Conservation (phyloP, 176 grass and related monocot genomes). For the Musa beccarii region DNA sequence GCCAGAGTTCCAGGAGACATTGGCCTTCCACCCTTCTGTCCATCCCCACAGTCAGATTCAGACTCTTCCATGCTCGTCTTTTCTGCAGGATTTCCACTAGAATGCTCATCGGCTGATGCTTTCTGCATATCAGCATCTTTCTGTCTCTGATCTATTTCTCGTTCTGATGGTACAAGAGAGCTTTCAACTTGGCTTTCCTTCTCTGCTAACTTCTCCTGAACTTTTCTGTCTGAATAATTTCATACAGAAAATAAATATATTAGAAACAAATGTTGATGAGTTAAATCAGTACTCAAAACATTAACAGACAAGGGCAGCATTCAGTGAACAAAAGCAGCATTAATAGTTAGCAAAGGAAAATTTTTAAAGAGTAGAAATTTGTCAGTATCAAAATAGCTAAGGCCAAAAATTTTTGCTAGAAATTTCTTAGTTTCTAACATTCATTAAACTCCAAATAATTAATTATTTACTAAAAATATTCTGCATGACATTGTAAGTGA, state of each 20-base stretch:
- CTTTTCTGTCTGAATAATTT: conserved; percentile 39
- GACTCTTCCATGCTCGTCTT: conserved; percentile 41
- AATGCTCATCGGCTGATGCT: conserved; percentile 30
- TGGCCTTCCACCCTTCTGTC: conserved; percentile 51
- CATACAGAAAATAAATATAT: neutral
- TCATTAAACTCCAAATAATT: too few species aligned
- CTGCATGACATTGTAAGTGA: too few species aligned
- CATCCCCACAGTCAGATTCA: conserved; percentile 35
- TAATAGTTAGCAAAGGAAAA: too few species aligned
- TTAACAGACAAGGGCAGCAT: neutral
- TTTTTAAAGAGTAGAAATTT: too few species aligned
- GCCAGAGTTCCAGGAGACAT: conserved; percentile 89
- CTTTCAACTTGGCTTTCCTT: conserved; percentile 31
- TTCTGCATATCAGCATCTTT: conserved; percentile 28
- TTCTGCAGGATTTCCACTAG: conserved; percentile 31
- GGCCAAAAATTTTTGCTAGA: too few species aligned
- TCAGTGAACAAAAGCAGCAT: too few species aligned
- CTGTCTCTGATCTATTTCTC: conserved; percentile 40
- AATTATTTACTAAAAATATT: too few species aligned
- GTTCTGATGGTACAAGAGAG: conserved; percentile 32
- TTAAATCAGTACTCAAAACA: neutral
- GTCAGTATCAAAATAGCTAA: too few species aligned
- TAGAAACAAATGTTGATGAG: neutral
- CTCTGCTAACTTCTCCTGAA: conserved; percentile 35
- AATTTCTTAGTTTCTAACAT: too few species aligned